Percentiles rank a stretch among this genome's conserved stretches.
Evolutionary conservation across 2,329 filamentous ascomycete genomes (phyloP).

Genomic region (Orbilia quercus): DNA sequence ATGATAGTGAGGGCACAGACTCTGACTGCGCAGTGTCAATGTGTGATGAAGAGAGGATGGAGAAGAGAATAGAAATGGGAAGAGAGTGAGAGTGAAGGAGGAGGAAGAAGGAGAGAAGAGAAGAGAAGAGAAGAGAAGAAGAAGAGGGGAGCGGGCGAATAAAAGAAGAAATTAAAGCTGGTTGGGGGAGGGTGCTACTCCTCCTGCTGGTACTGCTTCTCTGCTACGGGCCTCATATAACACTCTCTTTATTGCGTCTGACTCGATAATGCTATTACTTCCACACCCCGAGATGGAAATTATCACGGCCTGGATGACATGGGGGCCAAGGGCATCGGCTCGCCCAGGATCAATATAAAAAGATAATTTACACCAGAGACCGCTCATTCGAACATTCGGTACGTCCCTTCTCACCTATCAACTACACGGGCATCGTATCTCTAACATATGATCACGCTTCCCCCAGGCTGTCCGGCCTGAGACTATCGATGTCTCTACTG

Average conservation of each 20-base stretch:
- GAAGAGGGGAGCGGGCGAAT: slow-evolving; percentile 59
- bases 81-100: slow-evolving; percentile 59
- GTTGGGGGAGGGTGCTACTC: slow-evolving; percentile 32
- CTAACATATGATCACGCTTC: slow-evolving; percentile 16
- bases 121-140: slow-evolving; percentile 1
- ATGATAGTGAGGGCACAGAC: slow-evolving; percentile 12
- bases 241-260: slow-evolving; percentile 51
- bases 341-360: too few species aligned
- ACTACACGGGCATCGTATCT: too few species aligned
- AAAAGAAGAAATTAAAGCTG: slow-evolving; percentile 56
- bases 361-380: too few species aligned
- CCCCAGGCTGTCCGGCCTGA: not conserved
- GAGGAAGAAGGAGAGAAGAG: slow-evolving; percentile 57
- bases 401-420: too few species aligned
- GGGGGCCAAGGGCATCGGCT: too few species aligned
- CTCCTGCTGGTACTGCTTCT: slow-evolving; percentile 11
- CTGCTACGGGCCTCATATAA: slow-evolving; percentile 48
- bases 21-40: slow-evolving; percentile 11
- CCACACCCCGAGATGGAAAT: too few species aligned
- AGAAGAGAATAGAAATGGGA: slow-evolving; percentile 58
- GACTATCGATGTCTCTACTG: not conserved
- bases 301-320: too few species aligned
- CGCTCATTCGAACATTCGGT: too few species aligned
- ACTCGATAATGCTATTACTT: slow-evolving; percentile 3
- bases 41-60: slow-evolving; percentile 52